A percentile compares a stretch with the other conserved stretches of the same genome.
Conservation (phyloP, 768 basidiomycete genomes). For the Crucibulum laeve region DNA sequence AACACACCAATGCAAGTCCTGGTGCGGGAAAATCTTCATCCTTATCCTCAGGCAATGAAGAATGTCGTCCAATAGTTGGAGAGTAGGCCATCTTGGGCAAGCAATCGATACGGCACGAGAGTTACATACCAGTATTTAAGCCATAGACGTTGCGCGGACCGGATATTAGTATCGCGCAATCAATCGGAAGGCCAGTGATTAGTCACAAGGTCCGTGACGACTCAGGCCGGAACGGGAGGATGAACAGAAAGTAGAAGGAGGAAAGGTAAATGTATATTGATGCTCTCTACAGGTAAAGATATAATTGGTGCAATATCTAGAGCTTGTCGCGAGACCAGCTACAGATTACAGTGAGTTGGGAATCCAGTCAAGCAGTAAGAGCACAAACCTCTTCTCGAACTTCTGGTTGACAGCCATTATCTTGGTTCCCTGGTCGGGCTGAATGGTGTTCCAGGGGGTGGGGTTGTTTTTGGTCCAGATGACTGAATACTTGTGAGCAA, state of each 20-base stretch:
- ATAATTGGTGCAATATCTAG: slow-evolving; percentile 27
- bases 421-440: slow-evolving; percentile 73
- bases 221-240: not conserved
- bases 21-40: slow-evolving; percentile 30
- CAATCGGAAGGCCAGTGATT: slow-evolving; percentile 1
- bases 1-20: slow-evolving; percentile 33
- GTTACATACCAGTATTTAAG: too few species aligned
- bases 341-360: slow-evolving; percentile 6
- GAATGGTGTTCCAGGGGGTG: slow-evolving; percentile 83
- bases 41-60: slow-evolving; percentile 19
- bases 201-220: not conserved
- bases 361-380: slow-evolving; percentile 6
- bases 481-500: slow-evolving; percentile 22
- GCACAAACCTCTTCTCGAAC: slow-evolving; percentile 68
- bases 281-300: slow-evolving; percentile 10
- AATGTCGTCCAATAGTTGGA: not conserved
- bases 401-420: slow-evolving; percentile 65
- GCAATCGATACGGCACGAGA: too few species aligned
- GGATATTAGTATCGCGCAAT: slow-evolving; percentile 5
- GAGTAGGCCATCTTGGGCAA: not conserved
- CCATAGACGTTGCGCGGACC: too few species aligned
- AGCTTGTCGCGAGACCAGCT: slow-evolving; percentile 80
- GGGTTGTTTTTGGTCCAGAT: slow-evolving; percentile 70
- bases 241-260: slow-evolving; percentile 5
- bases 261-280: slow-evolving; percentile 13